Base-by-base conservation (phyloP, 2,329 filamentous ascomycete species). In the Arthrinium phaeospermum region DNA sequence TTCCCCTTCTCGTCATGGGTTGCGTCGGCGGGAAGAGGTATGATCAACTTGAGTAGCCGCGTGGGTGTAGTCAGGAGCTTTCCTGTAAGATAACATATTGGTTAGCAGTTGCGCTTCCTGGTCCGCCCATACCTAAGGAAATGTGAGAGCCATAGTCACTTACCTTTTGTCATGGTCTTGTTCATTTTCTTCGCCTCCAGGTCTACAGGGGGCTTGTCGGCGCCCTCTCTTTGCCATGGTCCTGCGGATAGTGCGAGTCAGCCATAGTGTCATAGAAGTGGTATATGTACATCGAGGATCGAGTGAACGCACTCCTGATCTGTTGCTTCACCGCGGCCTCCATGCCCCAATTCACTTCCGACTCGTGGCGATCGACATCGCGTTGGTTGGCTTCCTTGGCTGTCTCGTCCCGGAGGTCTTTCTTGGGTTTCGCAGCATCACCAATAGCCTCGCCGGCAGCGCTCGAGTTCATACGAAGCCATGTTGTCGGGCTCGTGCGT, bases 21-120 rank as follows among this genome's bases (percentile, higher is more conserved):
- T 0, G 90, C 90, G 34, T 81, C 78, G 69, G 80, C 78, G 22
- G 80, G 81, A n/a, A 94, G 84, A 2, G 92, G 92, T 1, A 94
- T 83, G 30, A 94, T 90, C 27, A 94, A 84, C 79, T 94, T 94
- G 69, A 94, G 87, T 78, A 93, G 89, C 24, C 91, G 87, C 0
- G 91, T 92, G 0, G 92, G 92, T 0, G 92, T 94, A 0, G 91
- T 93, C 34, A 93, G 83, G 16, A 94, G 86, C 82, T 93, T 93
- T n/a, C 91, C 90, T 92, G 53, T 30, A 24, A 8, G 47, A 75
- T 16, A 76, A 44, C 27, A 30, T 27, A 47, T 34, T 14, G 24
- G 24, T 71, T 24, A 70, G 71, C 16, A 22, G 34, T 34, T 14
- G 16, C n/a, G 30, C 4, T 12, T n/a, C 30, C 30, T 30, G 19